Evolutionary conservation across 2,329 filamentous ascomycete genomes (phyloP).

Genomic region (Capronia coronata): DNA sequence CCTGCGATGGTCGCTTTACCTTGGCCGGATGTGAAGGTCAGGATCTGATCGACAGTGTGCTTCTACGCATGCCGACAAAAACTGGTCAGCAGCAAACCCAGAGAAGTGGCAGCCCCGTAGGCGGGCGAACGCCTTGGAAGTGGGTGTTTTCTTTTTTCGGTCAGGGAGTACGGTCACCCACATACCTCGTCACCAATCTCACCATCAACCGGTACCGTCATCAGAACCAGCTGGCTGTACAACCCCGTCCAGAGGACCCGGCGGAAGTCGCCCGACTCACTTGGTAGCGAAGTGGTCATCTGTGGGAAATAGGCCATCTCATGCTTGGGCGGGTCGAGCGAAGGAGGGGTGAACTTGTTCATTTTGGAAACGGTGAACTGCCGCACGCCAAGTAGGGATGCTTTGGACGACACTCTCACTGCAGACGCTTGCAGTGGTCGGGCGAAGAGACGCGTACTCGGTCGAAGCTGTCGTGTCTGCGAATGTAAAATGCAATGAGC

Average conservation of each 20-base stretch:
- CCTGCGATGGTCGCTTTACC: conserved; percentile 55
- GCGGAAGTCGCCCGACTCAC: conserved; percentile 52
- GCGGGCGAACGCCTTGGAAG: no score
- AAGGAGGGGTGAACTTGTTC: conserved; percentile 23
- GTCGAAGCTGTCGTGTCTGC: background rate
- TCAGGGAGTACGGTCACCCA: background rate
- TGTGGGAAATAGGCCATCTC: conserved; percentile 58
- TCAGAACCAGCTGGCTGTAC: conserved; percentile 57
- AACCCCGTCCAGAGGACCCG: conserved; percentile 58
- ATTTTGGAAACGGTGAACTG: background rate
- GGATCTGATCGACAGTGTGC: conserved; percentile 58
- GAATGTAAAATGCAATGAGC: background rate
- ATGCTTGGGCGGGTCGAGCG: conserved; percentile 39
- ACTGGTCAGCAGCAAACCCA: background rate
- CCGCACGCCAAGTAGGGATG: background rate
- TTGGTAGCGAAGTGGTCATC: conserved; percentile 49
- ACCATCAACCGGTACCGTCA: conserved; percentile 57
- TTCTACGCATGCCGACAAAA: conserved; percentile 10
- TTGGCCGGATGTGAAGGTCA: conserved; percentile 57
- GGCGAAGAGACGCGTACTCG: background rate
- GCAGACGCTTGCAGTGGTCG: background rate
- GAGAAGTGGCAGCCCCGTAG: no score
- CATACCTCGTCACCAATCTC: conserved; percentile 61
- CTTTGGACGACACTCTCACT: background rate
- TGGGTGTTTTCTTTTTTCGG: no score